Evolutionary conservation across 2,329 filamentous ascomycete species (phyloP), one percentile per base, ranked within the genome.

Genomic region (Endoconidiophora polonica): DNA sequence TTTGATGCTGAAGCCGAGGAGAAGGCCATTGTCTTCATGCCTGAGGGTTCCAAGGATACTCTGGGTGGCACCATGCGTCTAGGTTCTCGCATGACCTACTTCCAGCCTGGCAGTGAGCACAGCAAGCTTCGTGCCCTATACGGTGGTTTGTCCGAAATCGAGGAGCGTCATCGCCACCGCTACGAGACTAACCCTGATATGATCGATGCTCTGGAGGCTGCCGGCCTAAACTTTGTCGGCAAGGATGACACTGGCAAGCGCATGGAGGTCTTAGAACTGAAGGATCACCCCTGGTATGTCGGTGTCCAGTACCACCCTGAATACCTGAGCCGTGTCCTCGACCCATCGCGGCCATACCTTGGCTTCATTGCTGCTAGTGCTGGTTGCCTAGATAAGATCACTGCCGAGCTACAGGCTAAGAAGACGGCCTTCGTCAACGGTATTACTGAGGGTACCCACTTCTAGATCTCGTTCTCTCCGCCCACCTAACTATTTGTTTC

Each of bases 141-240:
- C 62, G 81, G 80, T 3, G 65, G 68, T 2, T 67, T 65, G 1
- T 63, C 68, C 0, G 63, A 66, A 16, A 72, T 83, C 41, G 65
- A 73, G 52, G 87, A 94, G 69, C 77, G 87, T 46, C 87, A 94
- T 64, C 78, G 87, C 54, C 87, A 94, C 65, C 77, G 86, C 37
- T 94, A 94, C 62, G 87, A 94, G 67, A 84, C 94, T 56, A 94
- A 94, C 66, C 86, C 87, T 0, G 74, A 77, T 9, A 81, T 81
- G 59, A 76, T 93, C 48, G 76, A 81, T 3, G 66, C 66, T 29
- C 70, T 94, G 3, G 73, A 85, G 56, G 66, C 74, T 43, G 76
- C 72, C 4, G 87, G 86, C 0, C 68, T 94, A 29, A 68, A 72
- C 40, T 88, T 93, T 60, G 73, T 88, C 52, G 84, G 83, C 55